These are phyloP conservation scores for Crucihimalaya himalaica DNA, from an alignment of 345 rosid species.

Conservation along the genomic window DNA sequence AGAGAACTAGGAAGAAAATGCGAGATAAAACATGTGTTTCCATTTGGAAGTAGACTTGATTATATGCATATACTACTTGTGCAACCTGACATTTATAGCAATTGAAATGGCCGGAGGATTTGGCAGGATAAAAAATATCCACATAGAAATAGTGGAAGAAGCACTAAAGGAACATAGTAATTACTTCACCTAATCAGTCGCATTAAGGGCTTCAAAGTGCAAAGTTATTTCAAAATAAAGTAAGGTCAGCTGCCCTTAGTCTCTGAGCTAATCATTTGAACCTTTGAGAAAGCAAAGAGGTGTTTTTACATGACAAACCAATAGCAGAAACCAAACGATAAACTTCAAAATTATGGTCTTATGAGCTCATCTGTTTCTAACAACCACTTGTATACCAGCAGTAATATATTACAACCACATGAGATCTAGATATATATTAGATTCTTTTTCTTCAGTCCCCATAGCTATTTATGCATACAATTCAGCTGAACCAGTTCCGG, in stretches of 20 bases:
- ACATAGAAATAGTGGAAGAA: conserved; percentile 54
- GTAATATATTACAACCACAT: background rate
- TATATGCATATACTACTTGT: conserved; percentile 27
- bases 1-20: conserved; percentile 44
- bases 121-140: conserved; percentile 35
- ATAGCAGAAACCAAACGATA: conserved; percentile 23
- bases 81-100: conserved; percentile 48
- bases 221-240: conserved; percentile 38
- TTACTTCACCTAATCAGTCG: conserved; percentile 50
- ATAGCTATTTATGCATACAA: background rate
- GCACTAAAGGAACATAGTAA: conserved; percentile 55
- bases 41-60: conserved; percentile 40
- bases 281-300: conserved; percentile 26
- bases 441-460: background rate
- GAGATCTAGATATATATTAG: conserved; percentile 4
- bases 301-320: conserved; percentile 35
- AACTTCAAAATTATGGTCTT: background rate
- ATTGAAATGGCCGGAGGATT: conserved; percentile 14
- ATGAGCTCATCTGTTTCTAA: background rate
- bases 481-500: background rate
- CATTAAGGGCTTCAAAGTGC: conserved; percentile 29
- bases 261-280: conserved; percentile 35
- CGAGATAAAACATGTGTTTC: conserved; percentile 41
- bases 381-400: background rate
- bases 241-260: conserved; percentile 35